Evolutionary conservation across 2,329 filamentous ascomycete species (phyloP), one percentile per base, ranked within the genome.

Genomic region (Pseudogymnoascus verrucosus): DNA sequence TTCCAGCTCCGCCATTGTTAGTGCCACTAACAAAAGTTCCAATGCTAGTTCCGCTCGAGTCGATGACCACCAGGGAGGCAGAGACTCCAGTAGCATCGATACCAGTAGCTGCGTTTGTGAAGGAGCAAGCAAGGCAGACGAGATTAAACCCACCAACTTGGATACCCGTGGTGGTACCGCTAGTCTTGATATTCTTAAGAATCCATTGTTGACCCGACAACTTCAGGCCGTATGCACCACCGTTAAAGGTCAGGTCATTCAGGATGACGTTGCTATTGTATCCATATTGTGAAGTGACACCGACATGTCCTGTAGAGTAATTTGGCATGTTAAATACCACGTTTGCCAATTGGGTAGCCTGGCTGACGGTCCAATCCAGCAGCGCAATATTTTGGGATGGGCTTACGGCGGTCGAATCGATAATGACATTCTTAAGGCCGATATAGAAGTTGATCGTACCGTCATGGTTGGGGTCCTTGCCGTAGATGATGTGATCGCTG

Each of bases 201-300:
- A 83, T 86, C 67, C 81, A 85, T 70, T 89, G 87, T 75, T 89
- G 86, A 65, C 80, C 86, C 40, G 85, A 85, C 63, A 85, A 74
- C 70, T 83, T 83, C 57, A 80, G 82, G 54, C 85, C 85, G 63
- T 84, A 80, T 10, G 77, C 76, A 42, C 87, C 87, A 61, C 85
- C 85, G 34, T 79, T 80, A 75, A 88, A 87, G 60, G 75, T 76
- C 3, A 86, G 72, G 67, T 87, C 84, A 36, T 77, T 78, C 71
- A 87, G 77, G 71, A 59, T 28, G 12, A 60, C 60, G 10, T 40
- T 31, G 16, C 34, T 57, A 10, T 61, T 61, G n/a, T 19, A 44
- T 1, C 59, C 60, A 57, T 51, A 31, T 14, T 61, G 47, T 26
- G 51, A 57, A 8, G 37, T 62, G 12, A 69, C 62, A 28, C 74